Evolutionary conservation across 352 stramenopile genomes (phyloP), one percentile per base, ranked within the genome.

Genomic region (Globisporangium takayamanum): DNA sequence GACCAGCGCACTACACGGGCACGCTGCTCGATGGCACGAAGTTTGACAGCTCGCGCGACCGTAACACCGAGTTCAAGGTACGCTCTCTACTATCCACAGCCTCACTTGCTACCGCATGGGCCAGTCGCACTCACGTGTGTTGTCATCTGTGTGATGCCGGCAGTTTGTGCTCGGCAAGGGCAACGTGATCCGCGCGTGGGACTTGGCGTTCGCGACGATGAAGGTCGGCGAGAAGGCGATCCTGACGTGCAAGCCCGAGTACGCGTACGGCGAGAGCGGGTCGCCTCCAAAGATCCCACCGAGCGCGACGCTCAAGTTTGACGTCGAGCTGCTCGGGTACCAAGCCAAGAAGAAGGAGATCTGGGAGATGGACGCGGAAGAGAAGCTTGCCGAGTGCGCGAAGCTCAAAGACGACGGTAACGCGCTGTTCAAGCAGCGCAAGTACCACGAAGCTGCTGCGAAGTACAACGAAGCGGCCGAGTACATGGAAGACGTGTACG

Each of bases 271-370:
- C 18, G 82, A 81, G 51, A 83, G 62, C 45, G 90, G 91, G 42
- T 95, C 76, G 55, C 93, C 92, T 33, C 93, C 92, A 0, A 98
- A 97, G 68, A 99, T 99, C 63, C 95, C 95, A 8, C 69, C 80
- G n/a, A 94, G 96, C 54, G 88, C 94, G 7, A 97, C 87, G 55
- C 72, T 99, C 18, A 89, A 97, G 67, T 99, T 99, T 71, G 95
- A 99, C 50, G 94, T 99, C 10, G 95, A 99, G 74, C 70, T 99
- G 50, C 66, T 99, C 28, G 89, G 83, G 49, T 98, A 98, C 69
- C 81, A 84, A 53, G 89, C 96, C 53, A 98, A 98, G 73, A 87
- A 92, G 41, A 98, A 98, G 69, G 87, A 98, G 69, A 89, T 94
- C 67, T 98, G 89, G 90, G 89, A 98, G 58, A 94, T 95, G 83